A percentile compares a stretch with the other conserved stretches of the same genome.
Conservation (phyloP, 2,329 filamentous ascomycete genomes). For the Scytalidium lignicola region DNA sequence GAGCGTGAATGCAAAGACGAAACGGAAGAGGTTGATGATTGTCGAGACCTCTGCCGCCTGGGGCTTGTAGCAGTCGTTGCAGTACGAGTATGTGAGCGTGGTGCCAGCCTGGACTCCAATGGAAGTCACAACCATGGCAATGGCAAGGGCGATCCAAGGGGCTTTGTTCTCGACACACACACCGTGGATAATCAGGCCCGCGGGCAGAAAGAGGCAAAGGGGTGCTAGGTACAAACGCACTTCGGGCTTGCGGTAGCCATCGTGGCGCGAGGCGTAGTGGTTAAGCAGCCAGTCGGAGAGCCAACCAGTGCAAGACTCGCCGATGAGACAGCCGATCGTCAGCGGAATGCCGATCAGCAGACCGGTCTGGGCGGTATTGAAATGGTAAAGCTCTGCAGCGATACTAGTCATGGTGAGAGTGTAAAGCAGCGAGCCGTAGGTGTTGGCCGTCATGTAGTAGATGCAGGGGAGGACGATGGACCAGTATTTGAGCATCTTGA, state of each 20-base stretch:
- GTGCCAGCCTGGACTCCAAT: slow-evolving; percentile 14
- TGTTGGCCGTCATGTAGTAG: slow-evolving; percentile 1
- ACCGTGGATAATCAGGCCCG: slow-evolving; percentile 17
- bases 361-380: background rate
- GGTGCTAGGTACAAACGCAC: background rate
- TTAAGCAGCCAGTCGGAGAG: background rate
- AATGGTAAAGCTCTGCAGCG: background rate
- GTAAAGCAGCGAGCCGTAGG: background rate
- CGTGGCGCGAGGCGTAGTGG: background rate
- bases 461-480: background rate
- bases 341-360: background rate
- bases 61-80: slow-evolving; percentile 17
- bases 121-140: slow-evolving; percentile 11
- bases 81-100: slow-evolving; percentile 14
- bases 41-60: slow-evolving; percentile 13
- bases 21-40: background rate
- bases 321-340: background rate
- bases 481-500: slow-evolving; percentile 1
- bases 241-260: background rate
- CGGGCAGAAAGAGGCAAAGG: slow-evolving; percentile 8
- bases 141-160: slow-evolving; percentile 12
- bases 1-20: background rate
- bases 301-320: background rate
- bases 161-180: slow-evolving; percentile 16
- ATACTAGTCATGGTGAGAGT: background rate